Percentiles rank a stretch among this genome's conserved stretches.
Evolutionary conservation across 2,329 filamentous ascomycete genomes (phyloP).

Genomic region (Neofusicoccum ribis): DNA sequence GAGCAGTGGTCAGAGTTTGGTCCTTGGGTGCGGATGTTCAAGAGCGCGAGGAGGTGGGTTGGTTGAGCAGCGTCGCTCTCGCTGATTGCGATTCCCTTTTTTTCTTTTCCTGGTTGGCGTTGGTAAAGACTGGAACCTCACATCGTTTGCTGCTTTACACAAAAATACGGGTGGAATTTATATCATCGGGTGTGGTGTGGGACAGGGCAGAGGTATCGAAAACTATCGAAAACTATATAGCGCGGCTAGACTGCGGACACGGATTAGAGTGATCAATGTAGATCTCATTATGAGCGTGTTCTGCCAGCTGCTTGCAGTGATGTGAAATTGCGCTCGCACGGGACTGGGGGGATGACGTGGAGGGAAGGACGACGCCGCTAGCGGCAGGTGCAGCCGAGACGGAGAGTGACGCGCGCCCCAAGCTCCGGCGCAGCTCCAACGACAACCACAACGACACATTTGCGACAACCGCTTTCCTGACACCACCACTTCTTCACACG

Average conservation of each 20-base stretch:
- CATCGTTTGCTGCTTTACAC: neutral
- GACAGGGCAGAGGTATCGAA: neutral
- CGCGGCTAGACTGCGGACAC: neutral
- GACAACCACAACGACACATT: neutral
- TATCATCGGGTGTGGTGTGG: neutral
- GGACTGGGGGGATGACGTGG: too few relatives aligned
- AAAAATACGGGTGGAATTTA: neutral
- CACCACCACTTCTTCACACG: neutral
- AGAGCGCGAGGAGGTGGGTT: constrained; percentile 85
- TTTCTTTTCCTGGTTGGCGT: neutral
- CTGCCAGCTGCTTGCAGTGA: too few relatives aligned
- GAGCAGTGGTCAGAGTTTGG: constrained; percentile 77
- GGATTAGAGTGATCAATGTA: neutral
- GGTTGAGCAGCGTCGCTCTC: constrained; percentile 47
- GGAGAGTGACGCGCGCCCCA: neutral
- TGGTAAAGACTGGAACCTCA: neutral
- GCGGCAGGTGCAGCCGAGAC: neutral
- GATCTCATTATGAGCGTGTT: too few relatives aligned
- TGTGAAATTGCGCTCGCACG: too few relatives aligned
- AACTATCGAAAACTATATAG: neutral
- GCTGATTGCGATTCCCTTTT: neutral
- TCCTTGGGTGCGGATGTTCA: constrained; percentile 84
- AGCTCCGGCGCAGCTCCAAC: constrained; percentile 12
- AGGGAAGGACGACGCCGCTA: neutral
- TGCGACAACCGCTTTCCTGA: neutral